These are phyloP conservation scores for Podila minutissima DNA, from an alignment of 192 early-diverging fungal genomes.

Conservation along the genomic window DNA sequence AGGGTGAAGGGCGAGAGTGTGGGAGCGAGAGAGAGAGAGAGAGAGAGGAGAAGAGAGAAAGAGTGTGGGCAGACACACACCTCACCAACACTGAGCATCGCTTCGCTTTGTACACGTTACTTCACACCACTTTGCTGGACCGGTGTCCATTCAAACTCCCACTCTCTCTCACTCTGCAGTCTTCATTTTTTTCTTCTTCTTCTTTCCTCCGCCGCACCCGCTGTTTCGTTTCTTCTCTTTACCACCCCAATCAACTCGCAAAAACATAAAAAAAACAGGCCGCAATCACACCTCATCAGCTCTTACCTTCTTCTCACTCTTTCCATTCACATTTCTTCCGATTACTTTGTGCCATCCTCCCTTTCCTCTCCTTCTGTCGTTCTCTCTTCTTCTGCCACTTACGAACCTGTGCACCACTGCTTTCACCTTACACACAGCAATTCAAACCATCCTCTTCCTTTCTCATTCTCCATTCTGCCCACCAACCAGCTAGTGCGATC, in stretches of 20 bases:
- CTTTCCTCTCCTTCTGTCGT: too few relatives aligned
- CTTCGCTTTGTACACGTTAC: not conserved
- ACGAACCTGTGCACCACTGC: not conserved
- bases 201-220: not conserved
- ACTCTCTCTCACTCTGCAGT: too few relatives aligned
- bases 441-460: not conserved
- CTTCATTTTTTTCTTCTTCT: not conserved
- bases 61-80: not conserved
- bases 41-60: not conserved
- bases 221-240: not conserved
- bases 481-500: too few relatives aligned
- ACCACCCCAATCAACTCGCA: too few relatives aligned
- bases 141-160: not conserved
- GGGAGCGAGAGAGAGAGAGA: not conserved
- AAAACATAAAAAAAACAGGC: too few relatives aligned
- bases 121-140: not conserved
- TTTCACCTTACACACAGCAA: not conserved
- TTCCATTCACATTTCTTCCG: too few relatives aligned
- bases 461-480: conserved; percentile 2
- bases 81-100: not conserved
- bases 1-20: not conserved
- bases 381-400: not conserved
- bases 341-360: too few relatives aligned
- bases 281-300: too few relatives aligned
- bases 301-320: too few relatives aligned